phyloP scores from a whole-genome alignment of 2,329 filamentous ascomycete species.

The Ascochyta lentis region DNA sequence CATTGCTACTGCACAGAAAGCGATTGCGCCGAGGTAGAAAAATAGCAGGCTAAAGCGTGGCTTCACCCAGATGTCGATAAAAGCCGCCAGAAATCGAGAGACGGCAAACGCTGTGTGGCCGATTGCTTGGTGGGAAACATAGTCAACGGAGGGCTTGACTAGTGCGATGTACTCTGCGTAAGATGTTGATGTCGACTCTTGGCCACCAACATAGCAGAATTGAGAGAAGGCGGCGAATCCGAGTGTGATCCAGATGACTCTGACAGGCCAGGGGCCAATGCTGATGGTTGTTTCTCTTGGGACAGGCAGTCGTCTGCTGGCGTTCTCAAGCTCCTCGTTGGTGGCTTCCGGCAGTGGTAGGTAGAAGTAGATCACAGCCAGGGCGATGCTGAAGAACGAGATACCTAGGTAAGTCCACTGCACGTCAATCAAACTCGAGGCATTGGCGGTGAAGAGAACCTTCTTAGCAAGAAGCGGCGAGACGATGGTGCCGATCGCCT shows the following conservation, averaged over 20 bases:
- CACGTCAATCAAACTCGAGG: slow-evolving; percentile 63
- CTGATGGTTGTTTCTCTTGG: slow-evolving; percentile 51
- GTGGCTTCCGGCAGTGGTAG: slow-evolving; percentile 68
- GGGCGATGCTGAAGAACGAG: slow-evolving; percentile 63
- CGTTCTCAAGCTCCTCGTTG: slow-evolving; percentile 64
- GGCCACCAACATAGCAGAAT: slow-evolving; percentile 67
- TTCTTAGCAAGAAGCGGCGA: slow-evolving; percentile 66
- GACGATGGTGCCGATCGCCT: slow-evolving; percentile 65
- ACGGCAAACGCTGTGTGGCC: slow-evolving; percentile 65
- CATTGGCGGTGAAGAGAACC: slow-evolving; percentile 62
- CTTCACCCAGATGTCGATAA: slow-evolving; percentile 61
- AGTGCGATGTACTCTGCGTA: slow-evolving; percentile 54
- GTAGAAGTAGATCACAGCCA: slow-evolving; percentile 67
- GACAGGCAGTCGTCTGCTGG: slow-evolving; percentile 54
- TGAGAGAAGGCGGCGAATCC: slow-evolving; percentile 61
- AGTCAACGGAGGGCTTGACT: slow-evolving; percentile 49
- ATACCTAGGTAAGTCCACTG: slow-evolving; percentile 72
- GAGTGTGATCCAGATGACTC: slow-evolving; percentile 64
- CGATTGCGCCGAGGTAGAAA: slow-evolving; percentile 60
- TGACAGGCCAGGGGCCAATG: slow-evolving; percentile 50
- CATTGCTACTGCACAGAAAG: slow-evolving; percentile 61
- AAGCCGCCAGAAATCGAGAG: slow-evolving; percentile 64
- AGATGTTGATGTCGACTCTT: slow-evolving; percentile 62
- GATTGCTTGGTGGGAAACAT: slow-evolving; percentile 57
- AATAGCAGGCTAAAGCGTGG: slow-evolving; percentile 64